These are phyloP conservation scores for Plantago major DNA, from an alignment of 257 asterid genomes.

Conservation along the genomic window DNA sequence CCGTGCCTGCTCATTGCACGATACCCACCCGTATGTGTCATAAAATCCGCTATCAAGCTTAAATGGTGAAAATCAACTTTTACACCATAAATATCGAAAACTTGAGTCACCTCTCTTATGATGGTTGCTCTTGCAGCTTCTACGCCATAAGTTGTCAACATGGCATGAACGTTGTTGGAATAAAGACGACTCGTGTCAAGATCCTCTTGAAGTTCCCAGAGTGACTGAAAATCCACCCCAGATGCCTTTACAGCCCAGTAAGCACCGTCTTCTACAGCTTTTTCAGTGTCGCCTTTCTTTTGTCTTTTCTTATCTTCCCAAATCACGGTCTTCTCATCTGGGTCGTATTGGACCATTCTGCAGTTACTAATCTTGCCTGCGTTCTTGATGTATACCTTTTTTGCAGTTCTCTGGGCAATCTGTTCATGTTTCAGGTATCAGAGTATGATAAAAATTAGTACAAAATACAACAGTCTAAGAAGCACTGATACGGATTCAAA, in stretches of 20 bases:
- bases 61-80: conserved; percentile 81
- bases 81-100: conserved; percentile 85
- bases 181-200: conserved; percentile 69
- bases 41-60: conserved; percentile 77
- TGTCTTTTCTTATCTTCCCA: conserved; percentile 60
- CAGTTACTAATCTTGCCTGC: conserved; percentile 73
- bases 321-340: conserved; percentile 69
- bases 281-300: conserved; percentile 21
- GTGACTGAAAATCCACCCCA: conserved; percentile 61
- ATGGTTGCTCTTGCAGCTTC: conserved; percentile 89
- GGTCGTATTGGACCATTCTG: conserved; percentile 71
- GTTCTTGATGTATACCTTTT: conserved; percentile 61
- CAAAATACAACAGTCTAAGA: not conserved
- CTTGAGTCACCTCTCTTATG: conserved; percentile 74
- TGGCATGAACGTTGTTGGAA: conserved; percentile 61
- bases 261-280: conserved; percentile 25
- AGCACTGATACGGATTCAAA: too few species aligned
- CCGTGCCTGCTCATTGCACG: conserved; percentile 89
- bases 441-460: not conserved
- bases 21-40: conserved; percentile 89
- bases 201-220: conserved; percentile 73
- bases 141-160: conserved; percentile 73
- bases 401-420: conserved; percentile 81
- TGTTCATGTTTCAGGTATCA: conserved; percentile 23
- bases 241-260: conserved; percentile 92